These are phyloP conservation scores for Boechera retrofracta DNA, from an alignment of 345 rosid species.

Conservation along the genomic window DNA sequence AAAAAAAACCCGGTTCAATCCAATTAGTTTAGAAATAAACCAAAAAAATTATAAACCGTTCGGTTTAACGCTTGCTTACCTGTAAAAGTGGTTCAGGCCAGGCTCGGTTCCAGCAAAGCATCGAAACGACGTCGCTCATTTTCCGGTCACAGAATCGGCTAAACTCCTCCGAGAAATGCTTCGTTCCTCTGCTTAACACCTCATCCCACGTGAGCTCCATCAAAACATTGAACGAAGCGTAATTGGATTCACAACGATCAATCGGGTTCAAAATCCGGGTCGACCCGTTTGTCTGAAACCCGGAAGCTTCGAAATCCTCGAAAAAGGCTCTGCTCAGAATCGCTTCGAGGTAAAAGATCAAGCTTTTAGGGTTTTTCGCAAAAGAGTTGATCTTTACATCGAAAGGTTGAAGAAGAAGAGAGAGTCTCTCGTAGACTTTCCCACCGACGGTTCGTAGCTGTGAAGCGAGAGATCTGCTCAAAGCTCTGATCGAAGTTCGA, in stretches of 20 bases:
- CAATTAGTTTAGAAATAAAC: not conserved
- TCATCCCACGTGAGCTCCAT: constrained; percentile 83
- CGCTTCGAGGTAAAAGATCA: constrained; percentile 71
- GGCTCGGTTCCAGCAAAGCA: constrained; percentile 82
- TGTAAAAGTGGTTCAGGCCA: constrained; percentile 91
- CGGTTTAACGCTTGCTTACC: constrained; percentile 36
- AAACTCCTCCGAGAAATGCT: constrained; percentile 87
- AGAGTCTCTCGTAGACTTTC: constrained; percentile 62
- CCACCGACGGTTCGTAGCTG: constrained; percentile 71
- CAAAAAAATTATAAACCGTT: not conserved
- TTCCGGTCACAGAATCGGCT: constrained; percentile 88
- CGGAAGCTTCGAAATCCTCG: constrained; percentile 83
- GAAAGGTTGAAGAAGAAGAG: constrained; percentile 72
- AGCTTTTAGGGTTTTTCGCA: constrained; percentile 63
- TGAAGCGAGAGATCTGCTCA: constrained; percentile 69
- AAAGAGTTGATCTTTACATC: constrained; percentile 62
- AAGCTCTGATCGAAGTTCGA: constrained; percentile 58
- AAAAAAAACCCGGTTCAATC: not conserved
- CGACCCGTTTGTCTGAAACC: constrained; percentile 64
- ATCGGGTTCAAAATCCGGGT: constrained; percentile 73
- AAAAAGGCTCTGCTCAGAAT: constrained; percentile 74
- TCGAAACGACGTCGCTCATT: constrained; percentile 84
- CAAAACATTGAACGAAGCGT: constrained; percentile 61
- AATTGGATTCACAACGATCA: constrained; percentile 72
- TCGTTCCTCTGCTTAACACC: constrained; percentile 80